Base-by-base conservation (phyloP, 2,329 filamentous ascomycete species). In the Apiospora rasikravindrae region DNA sequence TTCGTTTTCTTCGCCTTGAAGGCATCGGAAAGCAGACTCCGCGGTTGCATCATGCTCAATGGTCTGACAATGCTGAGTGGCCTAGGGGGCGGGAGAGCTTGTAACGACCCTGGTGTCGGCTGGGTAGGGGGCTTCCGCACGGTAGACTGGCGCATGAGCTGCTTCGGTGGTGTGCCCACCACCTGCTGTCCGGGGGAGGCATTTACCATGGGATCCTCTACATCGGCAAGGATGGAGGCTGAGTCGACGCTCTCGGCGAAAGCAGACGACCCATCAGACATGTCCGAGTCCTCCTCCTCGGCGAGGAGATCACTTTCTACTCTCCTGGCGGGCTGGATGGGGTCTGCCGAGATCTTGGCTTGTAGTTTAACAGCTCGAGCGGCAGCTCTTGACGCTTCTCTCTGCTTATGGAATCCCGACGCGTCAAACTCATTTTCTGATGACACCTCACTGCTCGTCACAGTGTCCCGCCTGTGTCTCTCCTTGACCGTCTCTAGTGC, bases 381-480 rank as follows among this genome's bases (percentile, higher is more conserved):
- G 10, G 88, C 89, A 47, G 89, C 87, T 66, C 88, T 87, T 1
- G 89, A 86, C 2, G 88, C 89, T 73, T 92, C 89, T 67, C 89
- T 86, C 73, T 91, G 89, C 75, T 87, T 88, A 74, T 91, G 90
- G 77, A 91, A 93, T 1, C 87, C 87, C 0, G 90, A 88, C 0
- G 90, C 87, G 76, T 94, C 93, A 66, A 93, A 88, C 77, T 96
- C 93, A 76, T 94, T 95, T 74, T 96, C 93, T 0, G 93, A 95
- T 0, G 93, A 95, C 77, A 96, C 90, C 76, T 96, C 93, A 77
- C 93, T 95, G 82, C 93, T 94, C 1, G 93, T 95, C 67, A 93
- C 91, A 0, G 93, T 95, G 79, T 95, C 93, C 75, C 93, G 85
- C 45, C 93, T 86, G 1, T 91, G 87, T 22, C 93, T 86, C 81